phyloP scores from a whole-genome alignment of 208 protist species.

The Leishmania mexicana region DNA sequence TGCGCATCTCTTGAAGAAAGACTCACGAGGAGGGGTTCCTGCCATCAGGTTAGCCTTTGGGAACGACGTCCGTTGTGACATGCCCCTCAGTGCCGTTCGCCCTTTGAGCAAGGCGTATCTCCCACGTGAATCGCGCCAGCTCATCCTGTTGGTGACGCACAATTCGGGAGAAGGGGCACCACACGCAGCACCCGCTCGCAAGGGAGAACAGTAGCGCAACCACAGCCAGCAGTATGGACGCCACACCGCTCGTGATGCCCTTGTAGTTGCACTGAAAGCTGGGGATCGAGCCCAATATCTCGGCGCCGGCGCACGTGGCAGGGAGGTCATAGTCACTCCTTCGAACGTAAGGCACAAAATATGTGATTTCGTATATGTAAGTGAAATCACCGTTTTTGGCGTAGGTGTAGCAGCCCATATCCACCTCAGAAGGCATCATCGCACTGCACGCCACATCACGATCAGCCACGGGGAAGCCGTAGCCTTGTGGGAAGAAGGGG shows the following conservation, averaged over 20 bases:
- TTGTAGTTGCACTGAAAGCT: constrained; percentile 26
- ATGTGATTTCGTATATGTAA: constrained; percentile 49
- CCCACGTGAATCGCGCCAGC: constrained; percentile 15
- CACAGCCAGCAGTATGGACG: constrained; percentile 23
- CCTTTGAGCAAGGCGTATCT: constrained; percentile 9
- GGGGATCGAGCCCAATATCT: constrained; percentile 22
- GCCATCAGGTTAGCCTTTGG: background rate
- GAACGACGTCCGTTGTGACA: background rate
- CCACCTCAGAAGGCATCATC: constrained; percentile 22
- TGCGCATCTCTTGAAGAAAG: background rate
- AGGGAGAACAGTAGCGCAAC: constrained; percentile 31
- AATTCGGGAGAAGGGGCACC: constrained; percentile 32
- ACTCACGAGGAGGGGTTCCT: background rate
- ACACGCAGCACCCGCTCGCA: constrained; percentile 35
- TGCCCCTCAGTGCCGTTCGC: background rate
- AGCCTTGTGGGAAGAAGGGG: constrained; percentile 48
- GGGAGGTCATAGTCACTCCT: constrained; percentile 7
- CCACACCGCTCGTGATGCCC: constrained; percentile 4
- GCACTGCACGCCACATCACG: constrained; percentile 24
- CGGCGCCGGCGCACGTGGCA: constrained; percentile 5
- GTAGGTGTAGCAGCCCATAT: constrained; percentile 17
- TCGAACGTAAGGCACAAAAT: constrained; percentile 33
- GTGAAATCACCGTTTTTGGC: constrained; percentile 6
- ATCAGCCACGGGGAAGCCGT: constrained; percentile 32
- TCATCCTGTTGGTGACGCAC: constrained; percentile 37